These are phyloP conservation scores for Rhinocladiella mackenziei DNA, from an alignment of 2,329 filamentous ascomycete species.

Conservation along the genomic window DNA sequence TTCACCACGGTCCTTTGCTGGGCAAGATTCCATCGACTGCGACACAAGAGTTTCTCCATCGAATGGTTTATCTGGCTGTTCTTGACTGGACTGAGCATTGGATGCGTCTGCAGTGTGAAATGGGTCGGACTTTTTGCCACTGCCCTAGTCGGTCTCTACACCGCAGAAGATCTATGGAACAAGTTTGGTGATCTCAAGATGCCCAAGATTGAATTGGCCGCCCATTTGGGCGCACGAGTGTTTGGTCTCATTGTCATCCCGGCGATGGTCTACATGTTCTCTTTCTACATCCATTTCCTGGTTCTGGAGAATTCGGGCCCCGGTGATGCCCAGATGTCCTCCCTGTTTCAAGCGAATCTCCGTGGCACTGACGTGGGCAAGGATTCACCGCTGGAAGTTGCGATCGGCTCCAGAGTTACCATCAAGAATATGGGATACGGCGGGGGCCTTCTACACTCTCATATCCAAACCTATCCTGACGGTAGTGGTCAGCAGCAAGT, in stretches of 20 bases:
- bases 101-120: conserved; percentile 97
- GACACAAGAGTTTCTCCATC: conserved; percentile 76
- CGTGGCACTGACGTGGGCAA: conserved; percentile 89
- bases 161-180: conserved; percentile 92
- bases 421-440: conserved; percentile 99
- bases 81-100: conserved; percentile 90
- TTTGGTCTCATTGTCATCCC: conserved; percentile 85
- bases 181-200: conserved; percentile 95
- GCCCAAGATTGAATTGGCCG: conserved; percentile 69
- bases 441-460: conserved; percentile 64
- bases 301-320: conserved; percentile 91
- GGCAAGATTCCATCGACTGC: conserved; percentile 90
- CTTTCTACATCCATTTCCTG: conserved; percentile 90
- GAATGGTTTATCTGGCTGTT: conserved; percentile 96
- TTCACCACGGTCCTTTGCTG: conserved; percentile 96
- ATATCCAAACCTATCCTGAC: conserved; percentile 30
- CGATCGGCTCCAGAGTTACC: conserved; percentile 81
- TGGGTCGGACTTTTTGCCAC: conserved; percentile 96
- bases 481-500: conserved; percentile 75
- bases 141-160: conserved; percentile 91
- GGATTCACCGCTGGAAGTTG: conserved; percentile 89
- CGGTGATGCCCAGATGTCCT: conserved; percentile 99
- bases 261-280: conserved; percentile 87
- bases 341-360: conserved; percentile 95
- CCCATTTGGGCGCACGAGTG: conserved; percentile 75